Percentiles rank a stretch among this genome's conserved stretches.
Conservation (phyloP, 2,329 filamentous ascomycete genomes). For the Cadophora malorum region DNA sequence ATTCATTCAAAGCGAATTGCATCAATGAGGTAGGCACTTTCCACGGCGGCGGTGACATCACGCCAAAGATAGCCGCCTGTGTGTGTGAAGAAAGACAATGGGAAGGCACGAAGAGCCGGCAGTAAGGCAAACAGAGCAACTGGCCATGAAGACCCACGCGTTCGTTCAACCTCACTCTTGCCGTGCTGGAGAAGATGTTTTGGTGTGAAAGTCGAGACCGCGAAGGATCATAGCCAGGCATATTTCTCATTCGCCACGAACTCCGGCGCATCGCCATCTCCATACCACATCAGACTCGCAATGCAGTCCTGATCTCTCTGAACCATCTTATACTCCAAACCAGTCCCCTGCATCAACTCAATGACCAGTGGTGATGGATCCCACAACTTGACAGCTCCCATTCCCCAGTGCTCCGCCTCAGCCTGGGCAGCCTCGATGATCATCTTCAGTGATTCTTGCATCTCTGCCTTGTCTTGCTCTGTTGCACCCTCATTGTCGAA, state of each 20-base stretch:
- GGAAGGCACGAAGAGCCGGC: too few species aligned
- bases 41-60: too few species aligned
- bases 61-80: too few species aligned
- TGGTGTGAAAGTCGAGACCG: background rate
- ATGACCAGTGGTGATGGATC: conserved; percentile 68
- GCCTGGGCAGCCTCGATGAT: conserved; percentile 70
- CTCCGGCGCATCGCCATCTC: conserved; percentile 58
- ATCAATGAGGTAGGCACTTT: too few species aligned
- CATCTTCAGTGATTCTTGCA: conserved; percentile 57
- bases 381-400: conserved; percentile 78
- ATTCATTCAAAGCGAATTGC: too few species aligned
- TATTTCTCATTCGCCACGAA: conserved; percentile 80
- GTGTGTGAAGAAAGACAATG: too few species aligned
- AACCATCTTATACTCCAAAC: conserved; percentile 56
- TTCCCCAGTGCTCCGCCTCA: conserved; percentile 74
- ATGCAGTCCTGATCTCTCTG: conserved; percentile 69
- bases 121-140: background rate
- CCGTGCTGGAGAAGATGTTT: background rate
- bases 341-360: conserved; percentile 53
- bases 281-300: conserved; percentile 73
- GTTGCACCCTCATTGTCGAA: conserved; percentile 59
- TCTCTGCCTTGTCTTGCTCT: background rate
- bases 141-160: background rate
- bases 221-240: conserved; percentile 57
- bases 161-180: background rate